Percentiles rank a stretch among this genome's conserved stretches.
These are phyloP conservation scores for Phanerodontia chrysosporium DNA, from an alignment of 768 basidiomycete species.

Conservation along the genomic window DNA sequence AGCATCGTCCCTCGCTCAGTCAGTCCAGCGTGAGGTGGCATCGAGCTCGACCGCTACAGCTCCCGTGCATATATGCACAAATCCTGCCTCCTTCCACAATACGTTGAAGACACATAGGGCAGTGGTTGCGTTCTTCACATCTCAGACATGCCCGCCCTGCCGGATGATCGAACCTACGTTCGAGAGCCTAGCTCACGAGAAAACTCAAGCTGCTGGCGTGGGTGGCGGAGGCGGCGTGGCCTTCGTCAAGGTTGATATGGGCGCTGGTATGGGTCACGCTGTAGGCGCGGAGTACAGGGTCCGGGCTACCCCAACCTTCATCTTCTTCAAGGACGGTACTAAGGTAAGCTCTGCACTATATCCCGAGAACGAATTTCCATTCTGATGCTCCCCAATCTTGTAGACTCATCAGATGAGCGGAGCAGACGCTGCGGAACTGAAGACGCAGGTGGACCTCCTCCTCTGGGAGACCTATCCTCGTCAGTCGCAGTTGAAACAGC, in stretches of 20 bases:
- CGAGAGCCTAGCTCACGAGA: slow-evolving; percentile 68
- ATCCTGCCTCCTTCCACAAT: slow-evolving; percentile 64
- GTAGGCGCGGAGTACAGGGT: slow-evolving; percentile 65
- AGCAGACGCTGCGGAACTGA: slow-evolving; percentile 62
- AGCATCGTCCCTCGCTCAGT: slow-evolving; percentile 20
- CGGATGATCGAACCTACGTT: slow-evolving; percentile 81
- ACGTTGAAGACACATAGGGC: slow-evolving; percentile 65
- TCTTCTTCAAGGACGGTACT: slow-evolving; percentile 77
- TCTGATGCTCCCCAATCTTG: neutral
- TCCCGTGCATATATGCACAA: slow-evolving; percentile 70
- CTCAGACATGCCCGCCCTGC: slow-evolving; percentile 73
- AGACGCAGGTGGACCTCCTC: slow-evolving; percentile 69
- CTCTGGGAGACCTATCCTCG: slow-evolving; percentile 78
- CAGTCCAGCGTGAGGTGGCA: slow-evolving; percentile 21
- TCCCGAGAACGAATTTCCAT: neutral
- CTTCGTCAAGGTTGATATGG: slow-evolving; percentile 84
- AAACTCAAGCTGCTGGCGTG: slow-evolving; percentile 28
- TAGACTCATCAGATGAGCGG: slow-evolving; percentile 73
- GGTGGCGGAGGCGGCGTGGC: slow-evolving; percentile 44
- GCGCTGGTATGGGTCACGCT: slow-evolving; percentile 55
- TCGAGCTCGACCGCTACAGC: slow-evolving; percentile 51
- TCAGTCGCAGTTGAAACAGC: slow-evolving; percentile 34
- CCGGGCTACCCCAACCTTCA: slow-evolving; percentile 80
- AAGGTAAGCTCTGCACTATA: slow-evolving; percentile 42
- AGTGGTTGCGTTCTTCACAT: slow-evolving; percentile 80